Evolutionary conservation across 2,329 filamentous ascomycete species (phyloP).

Genomic region (Corynespora cassiicola): DNA sequence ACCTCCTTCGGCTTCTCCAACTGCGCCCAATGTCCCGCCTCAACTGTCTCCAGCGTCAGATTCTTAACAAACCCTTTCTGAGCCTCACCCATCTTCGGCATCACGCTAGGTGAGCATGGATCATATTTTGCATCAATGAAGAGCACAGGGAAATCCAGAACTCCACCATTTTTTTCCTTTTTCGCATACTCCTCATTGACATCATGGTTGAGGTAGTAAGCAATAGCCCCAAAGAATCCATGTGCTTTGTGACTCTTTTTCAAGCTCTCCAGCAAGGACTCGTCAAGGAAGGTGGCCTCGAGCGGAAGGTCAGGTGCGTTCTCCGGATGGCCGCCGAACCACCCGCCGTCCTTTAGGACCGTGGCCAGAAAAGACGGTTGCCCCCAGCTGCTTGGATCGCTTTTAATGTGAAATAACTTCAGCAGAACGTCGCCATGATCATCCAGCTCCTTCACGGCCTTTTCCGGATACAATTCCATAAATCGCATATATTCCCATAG

Average conservation of each 20-base stretch:
- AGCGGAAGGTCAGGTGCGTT: conserved; percentile 38
- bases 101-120: conserved; percentile 37
- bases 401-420: conserved; percentile 28
- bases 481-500: conserved; percentile 45
- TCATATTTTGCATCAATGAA: conserved; percentile 50
- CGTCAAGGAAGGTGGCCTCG: conserved; percentile 33
- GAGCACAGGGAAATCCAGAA: conserved; percentile 45
- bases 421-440: conserved; percentile 26
- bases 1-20: conserved; percentile 33
- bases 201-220: conserved; percentile 54
- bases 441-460: conserved; percentile 26
- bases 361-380: conserved; percentile 28
- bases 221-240: conserved; percentile 47
- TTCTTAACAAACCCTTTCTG: conserved; percentile 45
- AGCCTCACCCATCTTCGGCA: conserved; percentile 40
- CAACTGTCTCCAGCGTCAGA: conserved; percentile 53
- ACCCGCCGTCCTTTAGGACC: conserved; percentile 33
- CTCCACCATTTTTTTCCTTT: conserved; percentile 42
- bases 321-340: conserved; percentile 36
- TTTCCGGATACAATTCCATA: conserved; percentile 32
- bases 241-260: conserved; percentile 47
- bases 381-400: conserved; percentile 26
- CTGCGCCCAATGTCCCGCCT: conserved; percentile 39
- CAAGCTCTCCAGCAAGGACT: conserved; percentile 31
- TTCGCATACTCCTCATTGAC: conserved; percentile 51